These are phyloP conservation scores for Wakefieldia striispora DNA, from an alignment of 768 basidiomycete species.

Conservation along the genomic window DNA sequence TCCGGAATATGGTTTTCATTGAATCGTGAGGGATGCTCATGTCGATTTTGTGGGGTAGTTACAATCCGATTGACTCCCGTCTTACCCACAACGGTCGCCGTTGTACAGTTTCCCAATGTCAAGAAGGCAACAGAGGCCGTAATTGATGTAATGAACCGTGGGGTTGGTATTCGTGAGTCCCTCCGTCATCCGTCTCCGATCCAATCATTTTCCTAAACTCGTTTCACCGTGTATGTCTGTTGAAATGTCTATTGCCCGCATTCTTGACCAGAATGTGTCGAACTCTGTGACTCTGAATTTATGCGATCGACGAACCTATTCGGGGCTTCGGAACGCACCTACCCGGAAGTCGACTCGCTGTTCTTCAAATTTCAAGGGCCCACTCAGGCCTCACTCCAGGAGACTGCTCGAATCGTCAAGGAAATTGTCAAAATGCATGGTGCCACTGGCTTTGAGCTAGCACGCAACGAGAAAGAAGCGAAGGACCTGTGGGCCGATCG, in stretches of 20 bases:
- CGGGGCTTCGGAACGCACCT: slow-evolving; percentile 53
- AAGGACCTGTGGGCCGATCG: slow-evolving; percentile 70
- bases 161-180: slow-evolving; percentile 73
- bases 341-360: slow-evolving; percentile 64
- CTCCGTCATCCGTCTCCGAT: neutral
- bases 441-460: slow-evolving; percentile 64
- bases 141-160: slow-evolving; percentile 65
- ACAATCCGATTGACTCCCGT: slow-evolving; percentile 81
- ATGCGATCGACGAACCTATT: slow-evolving; percentile 61
- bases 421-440: slow-evolving; percentile 61
- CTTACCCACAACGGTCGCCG: slow-evolving; percentile 78
- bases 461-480: slow-evolving; percentile 62
- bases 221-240: neutral
- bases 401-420: slow-evolving; percentile 59
- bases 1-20: neutral
- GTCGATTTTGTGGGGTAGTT: slow-evolving; percentile 37
- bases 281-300: slow-evolving; percentile 72
- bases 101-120: slow-evolving; percentile 79
- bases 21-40: neutral
- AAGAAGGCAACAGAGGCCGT: slow-evolving; percentile 73
- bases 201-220: neutral
- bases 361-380: slow-evolving; percentile 89
- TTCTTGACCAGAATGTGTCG: slow-evolving; percentile 65
- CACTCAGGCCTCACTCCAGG: slow-evolving; percentile 53
- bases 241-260: neutral